These are phyloP conservation scores for Backusella mclennaniae DNA, from an alignment of 192 early-diverging fungal species.

Conservation along the genomic window DNA sequence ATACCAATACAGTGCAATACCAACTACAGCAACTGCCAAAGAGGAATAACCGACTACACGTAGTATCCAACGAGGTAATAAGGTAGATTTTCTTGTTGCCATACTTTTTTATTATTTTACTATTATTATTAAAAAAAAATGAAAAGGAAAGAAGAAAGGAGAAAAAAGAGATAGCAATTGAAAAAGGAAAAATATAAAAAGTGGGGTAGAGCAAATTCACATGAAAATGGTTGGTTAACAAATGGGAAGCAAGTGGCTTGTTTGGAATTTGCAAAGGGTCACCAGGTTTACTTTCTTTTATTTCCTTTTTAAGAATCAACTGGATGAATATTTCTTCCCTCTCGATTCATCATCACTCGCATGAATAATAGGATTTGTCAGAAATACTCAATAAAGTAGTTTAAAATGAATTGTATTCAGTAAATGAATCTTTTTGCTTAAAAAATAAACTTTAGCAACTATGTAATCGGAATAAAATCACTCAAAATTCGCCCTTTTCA, in stretches of 20 bases:
- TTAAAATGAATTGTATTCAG: too few relatives aligned
- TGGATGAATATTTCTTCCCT: background rate
- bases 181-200: constrained; percentile 15
- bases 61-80: constrained; percentile 25
- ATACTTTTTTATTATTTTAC: background rate
- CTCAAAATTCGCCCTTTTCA: too few relatives aligned
- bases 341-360: background rate
- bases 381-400: background rate
- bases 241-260: background rate
- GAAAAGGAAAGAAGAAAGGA: background rate
- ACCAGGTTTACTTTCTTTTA: background rate
- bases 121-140: background rate
- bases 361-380: background rate
- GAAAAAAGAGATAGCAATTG: constrained; percentile 1
- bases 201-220: constrained; percentile 7
- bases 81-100: background rate
- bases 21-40: constrained; percentile 21
- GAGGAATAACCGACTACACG: constrained; percentile 32
- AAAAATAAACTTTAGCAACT: too few relatives aligned
- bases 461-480: too few relatives aligned
- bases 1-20: constrained; percentile 22
- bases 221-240: background rate
- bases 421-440: too few relatives aligned
- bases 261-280: background rate
- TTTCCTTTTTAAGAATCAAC: background rate